phyloP scores from a whole-genome alignment of 345 rosid species.

The Acer campestre region DNA sequence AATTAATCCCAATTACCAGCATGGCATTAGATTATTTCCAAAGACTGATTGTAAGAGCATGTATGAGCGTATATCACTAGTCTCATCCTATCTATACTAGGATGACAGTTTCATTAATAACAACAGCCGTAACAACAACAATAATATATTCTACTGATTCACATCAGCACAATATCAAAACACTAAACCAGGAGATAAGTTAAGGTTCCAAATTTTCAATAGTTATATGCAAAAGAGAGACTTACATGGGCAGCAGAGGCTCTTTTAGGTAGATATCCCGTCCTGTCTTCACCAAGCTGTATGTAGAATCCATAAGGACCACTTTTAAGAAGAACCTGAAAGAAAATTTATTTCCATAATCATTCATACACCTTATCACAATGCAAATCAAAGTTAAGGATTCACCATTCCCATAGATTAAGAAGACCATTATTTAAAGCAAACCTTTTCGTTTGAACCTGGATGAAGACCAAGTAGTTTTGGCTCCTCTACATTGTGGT shows the following conservation, averaged over 20 bases:
- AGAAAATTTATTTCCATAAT: background rate
- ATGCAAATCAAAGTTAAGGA: constrained; percentile 2
- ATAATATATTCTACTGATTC: background rate
- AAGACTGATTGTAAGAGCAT: background rate
- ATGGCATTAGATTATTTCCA: background rate
- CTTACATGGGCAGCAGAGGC: constrained; percentile 74
- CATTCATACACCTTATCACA: constrained; percentile 4
- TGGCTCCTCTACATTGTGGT: constrained; percentile 65
- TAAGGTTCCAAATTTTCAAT: background rate
- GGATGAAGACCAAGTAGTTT: constrained; percentile 84
- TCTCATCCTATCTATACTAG: background rate
- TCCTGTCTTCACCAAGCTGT: constrained; percentile 93
- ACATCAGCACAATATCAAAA: background rate
- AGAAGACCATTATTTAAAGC: constrained; percentile 22
- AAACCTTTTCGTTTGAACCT: constrained; percentile 82
- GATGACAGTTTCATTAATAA: background rate
- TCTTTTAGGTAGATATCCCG: constrained; percentile 72
- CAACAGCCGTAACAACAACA: background rate
- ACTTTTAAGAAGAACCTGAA: constrained; percentile 78
- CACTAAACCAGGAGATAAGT: background rate
- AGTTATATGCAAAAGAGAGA: background rate
- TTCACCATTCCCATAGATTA: constrained; percentile 5
- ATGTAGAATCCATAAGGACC: constrained; percentile 95
- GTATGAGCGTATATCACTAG: background rate
- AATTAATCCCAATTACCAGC: background rate